Evolutionary conservation across 2,329 filamentous ascomycete genomes (phyloP).

Genomic region (Penicillium fuscoglaucum): DNA sequence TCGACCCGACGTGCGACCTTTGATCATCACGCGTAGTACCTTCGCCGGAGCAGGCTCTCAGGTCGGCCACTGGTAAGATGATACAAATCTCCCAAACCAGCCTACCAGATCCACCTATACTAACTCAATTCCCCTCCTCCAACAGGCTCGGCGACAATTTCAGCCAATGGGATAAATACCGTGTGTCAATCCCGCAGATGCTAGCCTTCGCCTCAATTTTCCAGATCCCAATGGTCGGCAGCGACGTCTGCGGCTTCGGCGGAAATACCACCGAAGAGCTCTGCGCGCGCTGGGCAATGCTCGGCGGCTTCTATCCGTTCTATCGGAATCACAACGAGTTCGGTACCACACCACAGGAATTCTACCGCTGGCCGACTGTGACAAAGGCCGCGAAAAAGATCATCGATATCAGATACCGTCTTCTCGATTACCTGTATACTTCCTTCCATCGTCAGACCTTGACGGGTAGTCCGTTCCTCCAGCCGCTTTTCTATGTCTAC

Average conservation of each 20-base stretch:
- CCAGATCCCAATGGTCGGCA: constrained; percentile 67
- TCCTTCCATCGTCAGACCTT: constrained; percentile 61
- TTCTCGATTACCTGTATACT: constrained; percentile 81
- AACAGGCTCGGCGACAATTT: constrained; percentile 61
- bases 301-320: constrained; percentile 74
- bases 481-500: constrained; percentile 72
- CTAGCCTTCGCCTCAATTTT: constrained; percentile 64
- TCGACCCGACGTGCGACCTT: constrained; percentile 62
- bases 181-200: constrained; percentile 59
- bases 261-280: constrained; percentile 66
- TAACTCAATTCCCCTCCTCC: neutral
- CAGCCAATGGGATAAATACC: constrained; percentile 60
- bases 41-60: constrained; percentile 69
- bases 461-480: constrained; percentile 65
- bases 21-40: constrained; percentile 74
- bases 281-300: constrained; percentile 72
- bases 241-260: constrained; percentile 77
- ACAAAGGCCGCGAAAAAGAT: constrained; percentile 65
- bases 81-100: constrained; percentile 19
- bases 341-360: constrained; percentile 62
- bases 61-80: constrained; percentile 54
- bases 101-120: constrained; percentile 32
- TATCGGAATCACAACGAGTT: constrained; percentile 71
- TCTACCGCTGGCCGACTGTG: constrained; percentile 68
- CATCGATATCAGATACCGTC: constrained; percentile 70